A percentile compares a stretch with the other conserved stretches of the same genome.
These are phyloP conservation scores for Calonectria naviculata DNA, from an alignment of 2,329 filamentous ascomycete genomes.

Conservation along the genomic window DNA sequence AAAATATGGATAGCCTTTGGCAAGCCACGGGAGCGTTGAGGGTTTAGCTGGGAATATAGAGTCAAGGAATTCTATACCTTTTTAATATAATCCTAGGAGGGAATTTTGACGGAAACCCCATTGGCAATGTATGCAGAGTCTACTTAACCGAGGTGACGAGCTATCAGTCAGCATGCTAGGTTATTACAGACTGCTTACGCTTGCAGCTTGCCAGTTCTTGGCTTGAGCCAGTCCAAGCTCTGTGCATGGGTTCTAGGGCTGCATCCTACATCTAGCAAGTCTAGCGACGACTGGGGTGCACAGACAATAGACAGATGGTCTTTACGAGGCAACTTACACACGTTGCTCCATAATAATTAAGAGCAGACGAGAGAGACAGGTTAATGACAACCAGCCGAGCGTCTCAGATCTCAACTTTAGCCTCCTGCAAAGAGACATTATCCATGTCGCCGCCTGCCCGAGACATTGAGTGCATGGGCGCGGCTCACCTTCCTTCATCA, in stretches of 20 bases:
- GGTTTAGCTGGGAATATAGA: neutral
- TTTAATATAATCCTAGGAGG: neutral
- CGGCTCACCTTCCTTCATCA: no score
- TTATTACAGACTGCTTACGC: slow-evolving; percentile 20
- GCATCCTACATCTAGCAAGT: neutral
- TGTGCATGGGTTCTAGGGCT: neutral
- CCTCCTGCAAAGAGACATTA: neutral
- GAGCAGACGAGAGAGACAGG: neutral
- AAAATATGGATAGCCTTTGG: neutral
- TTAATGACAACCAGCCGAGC: neutral
- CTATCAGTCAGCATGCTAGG: slow-evolving; percentile 15
- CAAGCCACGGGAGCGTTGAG: neutral
- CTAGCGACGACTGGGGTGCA: neutral
- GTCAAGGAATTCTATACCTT: neutral
- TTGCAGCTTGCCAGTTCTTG: slow-evolving; percentile 2
- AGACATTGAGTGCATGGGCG: neutral
- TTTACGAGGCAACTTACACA: neutral
- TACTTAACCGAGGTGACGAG: neutral
- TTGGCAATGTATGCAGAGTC: neutral
- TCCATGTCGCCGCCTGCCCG: neutral
- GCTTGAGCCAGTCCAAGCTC: neutral
- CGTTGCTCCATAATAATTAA: neutral
- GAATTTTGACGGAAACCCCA: neutral
- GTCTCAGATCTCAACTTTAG: slow-evolving; percentile 1
- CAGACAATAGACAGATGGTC: neutral